Percentiles rank a stretch among this genome's conserved stretches.
Conservation (phyloP, 2,329 filamentous ascomycete genomes). For the Pseudocercospora pini-densiflorae region DNA sequence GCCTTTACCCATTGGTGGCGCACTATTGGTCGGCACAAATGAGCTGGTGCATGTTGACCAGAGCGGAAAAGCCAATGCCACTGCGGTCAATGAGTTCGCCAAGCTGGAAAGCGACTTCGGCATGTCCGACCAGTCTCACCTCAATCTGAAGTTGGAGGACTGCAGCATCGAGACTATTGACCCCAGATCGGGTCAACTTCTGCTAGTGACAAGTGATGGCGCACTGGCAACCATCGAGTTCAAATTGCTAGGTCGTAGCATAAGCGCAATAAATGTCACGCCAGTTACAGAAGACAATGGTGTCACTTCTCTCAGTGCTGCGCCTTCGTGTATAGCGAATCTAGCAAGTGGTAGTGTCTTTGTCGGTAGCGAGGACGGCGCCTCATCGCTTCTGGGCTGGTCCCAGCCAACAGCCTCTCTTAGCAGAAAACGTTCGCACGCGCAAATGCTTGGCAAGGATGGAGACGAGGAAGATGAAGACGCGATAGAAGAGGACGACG, state of each 20-base stretch:
- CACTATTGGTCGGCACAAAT: slow-evolving; percentile 83
- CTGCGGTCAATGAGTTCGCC: slow-evolving; percentile 90
- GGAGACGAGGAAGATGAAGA: slow-evolving; percentile 60
- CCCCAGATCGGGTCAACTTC: slow-evolving; percentile 76
- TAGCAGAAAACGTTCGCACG: slow-evolving; percentile 66
- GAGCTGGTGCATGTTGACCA: slow-evolving; percentile 96
- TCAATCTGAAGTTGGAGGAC: slow-evolving; percentile 79
- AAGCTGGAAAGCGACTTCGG: slow-evolving; percentile 81
- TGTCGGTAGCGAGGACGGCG: slow-evolving; percentile 79
- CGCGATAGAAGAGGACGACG: slow-evolving; percentile 60
- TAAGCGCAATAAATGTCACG: slow-evolving; percentile 81
- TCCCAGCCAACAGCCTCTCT: slow-evolving; percentile 65
- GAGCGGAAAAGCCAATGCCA: slow-evolving; percentile 88
- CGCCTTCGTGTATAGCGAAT: slow-evolving; percentile 70
- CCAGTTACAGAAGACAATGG: slow-evolving; percentile 66
- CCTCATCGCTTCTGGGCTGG: slow-evolving; percentile 84
- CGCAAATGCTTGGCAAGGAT: slow-evolving; percentile 61
- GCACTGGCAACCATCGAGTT: slow-evolving; percentile 77
- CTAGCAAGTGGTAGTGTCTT: slow-evolving; percentile 75
- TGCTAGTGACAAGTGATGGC: slow-evolving; percentile 81
- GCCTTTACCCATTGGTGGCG: slow-evolving; percentile 84
- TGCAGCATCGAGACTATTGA: slow-evolving; percentile 78
- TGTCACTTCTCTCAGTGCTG: slow-evolving; percentile 63
- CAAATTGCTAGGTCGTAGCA: slow-evolving; percentile 84
- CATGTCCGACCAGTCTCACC: slow-evolving; percentile 81